phyloP scores from a whole-genome alignment of 2,329 filamentous ascomycete species.

The Colletotrichum salicis region DNA sequence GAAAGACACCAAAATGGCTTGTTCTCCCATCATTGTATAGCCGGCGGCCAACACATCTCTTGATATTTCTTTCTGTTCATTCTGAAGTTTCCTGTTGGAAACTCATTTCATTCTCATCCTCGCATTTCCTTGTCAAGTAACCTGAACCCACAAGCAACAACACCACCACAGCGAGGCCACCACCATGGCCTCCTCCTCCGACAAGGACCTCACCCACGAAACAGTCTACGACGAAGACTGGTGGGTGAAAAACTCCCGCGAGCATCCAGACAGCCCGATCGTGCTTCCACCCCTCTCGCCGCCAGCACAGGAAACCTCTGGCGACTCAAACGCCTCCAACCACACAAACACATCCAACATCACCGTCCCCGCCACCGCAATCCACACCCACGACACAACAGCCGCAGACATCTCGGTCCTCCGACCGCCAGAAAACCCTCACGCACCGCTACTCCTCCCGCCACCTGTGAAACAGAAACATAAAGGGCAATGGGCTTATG shows the following conservation, averaged over 20 bases:
- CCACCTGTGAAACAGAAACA: conserved; percentile 7
- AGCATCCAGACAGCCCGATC: neutral
- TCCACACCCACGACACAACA: neutral
- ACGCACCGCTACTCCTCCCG: neutral
- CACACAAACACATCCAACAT: neutral
- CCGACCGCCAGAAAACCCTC: neutral
- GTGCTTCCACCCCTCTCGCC: too few species aligned
- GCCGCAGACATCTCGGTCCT: neutral
- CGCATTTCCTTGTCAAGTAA: too few species aligned
- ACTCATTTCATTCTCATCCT: neutral
- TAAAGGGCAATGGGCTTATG: neutral
- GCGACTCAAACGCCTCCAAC: too few species aligned
- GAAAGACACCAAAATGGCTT: neutral
- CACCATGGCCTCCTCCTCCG: neutral
- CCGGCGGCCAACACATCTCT: neutral
- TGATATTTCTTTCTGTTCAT: neutral
- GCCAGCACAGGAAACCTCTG: too few species aligned
- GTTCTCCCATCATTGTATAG: neutral
- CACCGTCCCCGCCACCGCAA: neutral
- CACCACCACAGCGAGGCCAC: neutral
- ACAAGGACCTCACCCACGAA: neutral
- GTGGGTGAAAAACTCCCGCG: neutral
- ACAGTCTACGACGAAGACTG: neutral
- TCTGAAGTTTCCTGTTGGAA: neutral
- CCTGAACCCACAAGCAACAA: neutral